Evolutionary conservation across 176 grass and related monocot species (phyloP), one percentile per base, ranked within the genome.

Genomic region (Tillandsia leiboldiana): DNA sequence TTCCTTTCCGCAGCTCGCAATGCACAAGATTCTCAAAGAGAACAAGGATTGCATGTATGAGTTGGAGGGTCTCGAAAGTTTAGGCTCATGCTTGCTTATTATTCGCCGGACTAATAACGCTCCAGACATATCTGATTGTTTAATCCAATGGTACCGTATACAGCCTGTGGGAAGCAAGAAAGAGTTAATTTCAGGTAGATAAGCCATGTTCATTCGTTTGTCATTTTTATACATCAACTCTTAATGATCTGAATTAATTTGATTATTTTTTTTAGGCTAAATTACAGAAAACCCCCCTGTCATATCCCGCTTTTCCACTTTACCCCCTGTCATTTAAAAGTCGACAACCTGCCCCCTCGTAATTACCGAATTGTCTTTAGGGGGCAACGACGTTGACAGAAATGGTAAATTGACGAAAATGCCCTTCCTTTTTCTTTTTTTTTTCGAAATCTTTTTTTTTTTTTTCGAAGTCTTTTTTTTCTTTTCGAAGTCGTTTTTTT

Each of bases 181-280:
- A 75, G 91, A 95, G 80, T 77, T 86, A 23, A 95, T 95, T 87
- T 87, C 91, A 84, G 91, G 91, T 95, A 82, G 50, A 29, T 49
- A 65, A 64, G 68, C 63, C 54, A 70, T 42, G n/a, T 14, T 67
- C n/a, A n/a, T 49, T 12, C 1, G 28, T 67, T 67, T 66, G n/a
- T 67, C 28, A 12, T 42, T 49, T 66, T 8, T 42, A 42, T 3
- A 48, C 15, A 29, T 66, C 3, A 15, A 28, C 11, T 15, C 48
- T 66, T 66, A 66, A 66, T 8, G 8, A 67, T 59, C 15, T 59
- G 14, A 59, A 18, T 59, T 59, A 59, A 15, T 17, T 59, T 5
- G 14, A 17, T 59, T 14, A 59, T 18, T 17, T 15, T 59, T 20
- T 14, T 59, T 17, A 15, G n/a, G n/a, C n/a, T n/a, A n/a, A n/a